Conservation (phyloP, 345 rosid genomes). For the Dipteronia dyeriana region DNA sequence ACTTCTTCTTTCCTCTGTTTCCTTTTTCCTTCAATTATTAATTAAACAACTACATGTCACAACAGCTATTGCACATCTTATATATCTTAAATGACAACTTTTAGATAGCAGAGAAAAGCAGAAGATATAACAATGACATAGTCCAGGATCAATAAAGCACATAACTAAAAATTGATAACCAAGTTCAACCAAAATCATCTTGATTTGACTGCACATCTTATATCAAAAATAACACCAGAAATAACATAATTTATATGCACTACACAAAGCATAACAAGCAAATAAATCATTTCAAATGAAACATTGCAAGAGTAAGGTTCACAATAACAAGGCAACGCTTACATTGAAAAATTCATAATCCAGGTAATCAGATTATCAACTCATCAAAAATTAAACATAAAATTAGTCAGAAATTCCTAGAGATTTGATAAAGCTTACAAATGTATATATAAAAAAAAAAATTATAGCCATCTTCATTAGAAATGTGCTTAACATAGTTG, state of each 20-base stretch:
- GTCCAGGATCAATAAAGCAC: neutral
- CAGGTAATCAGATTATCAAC: neutral
- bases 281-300: neutral
- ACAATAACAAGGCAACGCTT: neutral
- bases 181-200: neutral
- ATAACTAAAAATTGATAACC: neutral
- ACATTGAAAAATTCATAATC: neutral
- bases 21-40: neutral
- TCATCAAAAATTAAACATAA: neutral
- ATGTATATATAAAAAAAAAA: neutral
- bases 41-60: neutral
- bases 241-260: neutral
- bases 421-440: neutral
- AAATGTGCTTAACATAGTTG: neutral
- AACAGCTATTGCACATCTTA: too few relatives aligned
- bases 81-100: neutral
- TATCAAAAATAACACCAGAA: neutral
- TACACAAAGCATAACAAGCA: neutral
- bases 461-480: neutral
- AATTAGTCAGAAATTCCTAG: neutral
- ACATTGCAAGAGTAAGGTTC: neutral
- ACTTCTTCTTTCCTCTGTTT: neutral
- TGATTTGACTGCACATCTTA: neutral
- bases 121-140: neutral
- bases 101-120: neutral